Base-by-base conservation (phyloP, 202 grass and related monocot genomes). In the Carex arenaria region DNA sequence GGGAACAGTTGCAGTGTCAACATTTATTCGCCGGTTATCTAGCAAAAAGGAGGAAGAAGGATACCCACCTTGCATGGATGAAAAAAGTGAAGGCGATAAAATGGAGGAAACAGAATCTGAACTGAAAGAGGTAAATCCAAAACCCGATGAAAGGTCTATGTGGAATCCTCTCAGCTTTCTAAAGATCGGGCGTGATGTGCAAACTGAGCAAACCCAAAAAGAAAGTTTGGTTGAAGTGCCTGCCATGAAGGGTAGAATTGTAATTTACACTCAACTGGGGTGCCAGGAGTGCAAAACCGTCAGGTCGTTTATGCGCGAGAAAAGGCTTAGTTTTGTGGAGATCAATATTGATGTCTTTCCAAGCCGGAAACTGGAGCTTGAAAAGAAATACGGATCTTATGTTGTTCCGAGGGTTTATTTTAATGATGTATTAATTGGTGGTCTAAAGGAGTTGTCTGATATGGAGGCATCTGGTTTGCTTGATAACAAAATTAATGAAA, bases 101-200 rank as follows among this genome's bases (percentile, higher is more conserved):
- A 84, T 89, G 68, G 84, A 85, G 15, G 84, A 65, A 85, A 62
- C 68, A 88, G 89, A 89, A 82, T 64, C 85, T 69, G 86, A 87
- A 73, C 84, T 84, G 72, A 85, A 84, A 62, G 92, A 88, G 78
- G 61, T 32, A 14, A 83, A 53, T 9, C 86, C 82, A 78, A 93
- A 90, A 87, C 52, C 65, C 1, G 82, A 88, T 20, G 80, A 82
- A 82, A 92, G 61, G 82, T 90, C 66, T 65, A 19, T 88, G 78
- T 97, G 94, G 94, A 97, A 97, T 83, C 92, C 94, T 88, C 82
- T 97, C 45, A 97, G 79, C 81, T 91, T 94, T 73, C 94, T 97
- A 51, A 94, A 93, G 84, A 89, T 90, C 82, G 86, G 85, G 31
- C 83, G 86, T 69, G 88, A 97, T 85, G 88, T 54, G 61, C 84